phyloP scores from a whole-genome alignment of 139 green algal species.

The Volvox reticuliferus region DNA sequence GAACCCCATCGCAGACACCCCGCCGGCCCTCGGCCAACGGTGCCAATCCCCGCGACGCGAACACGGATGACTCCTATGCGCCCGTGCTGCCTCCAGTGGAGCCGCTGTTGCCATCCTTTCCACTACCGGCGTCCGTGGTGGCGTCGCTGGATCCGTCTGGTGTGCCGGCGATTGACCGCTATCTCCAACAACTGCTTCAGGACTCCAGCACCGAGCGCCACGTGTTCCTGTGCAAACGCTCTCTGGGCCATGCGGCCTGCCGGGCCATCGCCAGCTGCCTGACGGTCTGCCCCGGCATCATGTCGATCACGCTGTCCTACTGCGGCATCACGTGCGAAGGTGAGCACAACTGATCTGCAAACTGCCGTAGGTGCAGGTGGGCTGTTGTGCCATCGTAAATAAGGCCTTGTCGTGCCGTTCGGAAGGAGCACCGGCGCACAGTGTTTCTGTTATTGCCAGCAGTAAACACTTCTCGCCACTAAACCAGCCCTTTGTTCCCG shows the following conservation, averaged over 20 bases:
- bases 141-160: constrained; percentile 24
- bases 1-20: not conserved
- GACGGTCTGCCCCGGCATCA: not conserved
- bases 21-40: not conserved
- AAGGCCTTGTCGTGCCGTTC: too few relatives aligned
- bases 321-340: constrained; percentile 39
- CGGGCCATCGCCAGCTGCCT: constrained; percentile 7
- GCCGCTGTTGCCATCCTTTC: not conserved
- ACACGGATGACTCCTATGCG: not conserved
- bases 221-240: constrained; percentile 41
- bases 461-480: too few relatives aligned
- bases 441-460: too few relatives aligned
- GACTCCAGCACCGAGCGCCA: constrained; percentile 27
- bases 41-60: not conserved
- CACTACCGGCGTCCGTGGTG: not conserved
- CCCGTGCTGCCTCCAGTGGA: not conserved
- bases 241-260: not conserved
- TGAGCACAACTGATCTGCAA: not conserved
- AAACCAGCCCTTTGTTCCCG: too few relatives aligned
- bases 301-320: constrained; percentile 21
- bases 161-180: constrained; percentile 14
- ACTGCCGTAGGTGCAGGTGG: too few relatives aligned
- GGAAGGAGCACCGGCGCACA: too few relatives aligned
- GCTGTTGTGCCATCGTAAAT: too few relatives aligned
- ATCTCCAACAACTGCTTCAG: constrained; percentile 23